A percentile compares a stretch with the other conserved stretches of the same genome.
phyloP scores from a whole-genome alignment of 1,284 basidiomycete genomes.

The Ganoderma sp. region DNA sequence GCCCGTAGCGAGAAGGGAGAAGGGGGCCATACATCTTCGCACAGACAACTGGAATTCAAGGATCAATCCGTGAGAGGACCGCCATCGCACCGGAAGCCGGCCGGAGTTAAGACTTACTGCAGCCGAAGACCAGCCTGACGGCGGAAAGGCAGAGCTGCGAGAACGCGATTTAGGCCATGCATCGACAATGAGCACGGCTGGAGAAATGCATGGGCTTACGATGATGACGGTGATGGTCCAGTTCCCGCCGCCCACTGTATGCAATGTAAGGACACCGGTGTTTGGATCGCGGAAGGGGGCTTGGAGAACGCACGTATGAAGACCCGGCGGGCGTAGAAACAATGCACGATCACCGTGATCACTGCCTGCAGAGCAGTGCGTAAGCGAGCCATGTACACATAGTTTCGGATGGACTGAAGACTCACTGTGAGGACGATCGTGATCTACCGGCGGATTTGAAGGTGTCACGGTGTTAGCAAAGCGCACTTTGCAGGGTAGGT shows the following conservation, averaged over 20 bases:
- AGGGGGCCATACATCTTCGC: conserved; percentile 11
- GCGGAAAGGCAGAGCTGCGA: conserved; percentile 17
- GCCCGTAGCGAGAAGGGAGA: too few species aligned
- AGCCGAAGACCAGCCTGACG: conserved; percentile 15
- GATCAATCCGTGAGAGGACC: neutral
- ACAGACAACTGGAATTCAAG: neutral
- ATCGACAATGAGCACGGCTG: neutral
- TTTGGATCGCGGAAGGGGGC: neutral
- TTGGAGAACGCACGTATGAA: conserved; percentile 18
- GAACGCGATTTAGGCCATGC: neutral
- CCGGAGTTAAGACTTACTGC: neutral
- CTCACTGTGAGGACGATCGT: conserved; percentile 22
- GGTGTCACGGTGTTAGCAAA: too few species aligned
- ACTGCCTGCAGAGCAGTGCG: conserved; percentile 12
- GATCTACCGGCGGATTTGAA: conserved; percentile 1
- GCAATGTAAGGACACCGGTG: neutral
- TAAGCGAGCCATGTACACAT: too few species aligned
- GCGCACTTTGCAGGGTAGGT: neutral
- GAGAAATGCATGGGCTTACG: neutral
- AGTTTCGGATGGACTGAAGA: neutral
- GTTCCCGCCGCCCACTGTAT: conserved; percentile 18
- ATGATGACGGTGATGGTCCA: conserved; percentile 2
- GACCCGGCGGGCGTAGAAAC: conserved; percentile 28
- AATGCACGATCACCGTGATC: conserved; percentile 26
- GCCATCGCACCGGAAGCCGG: neutral